Conservation (phyloP, 805 yeast species). For the Wickerhamomyces chambardii region DNA sequence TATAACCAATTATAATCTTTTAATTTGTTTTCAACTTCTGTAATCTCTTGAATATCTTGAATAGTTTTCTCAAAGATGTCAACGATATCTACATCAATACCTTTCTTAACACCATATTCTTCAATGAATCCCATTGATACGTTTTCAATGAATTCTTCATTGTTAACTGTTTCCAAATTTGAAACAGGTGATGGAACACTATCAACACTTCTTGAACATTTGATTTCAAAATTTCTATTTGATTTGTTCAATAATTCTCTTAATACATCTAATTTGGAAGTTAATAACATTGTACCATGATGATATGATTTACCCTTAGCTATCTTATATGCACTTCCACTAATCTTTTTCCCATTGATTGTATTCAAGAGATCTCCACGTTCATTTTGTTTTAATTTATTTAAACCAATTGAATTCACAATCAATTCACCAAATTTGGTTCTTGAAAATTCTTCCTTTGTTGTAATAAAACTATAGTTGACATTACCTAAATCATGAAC, state of each 20-base stretch:
- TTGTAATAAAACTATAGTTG: conserved; percentile 75
- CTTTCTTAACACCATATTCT: conserved; percentile 16
- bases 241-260: conserved; percentile 48
- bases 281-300: conserved; percentile 90
- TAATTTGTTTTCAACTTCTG: conserved; percentile 28
- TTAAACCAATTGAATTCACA: conserved; percentile 20
- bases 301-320: conserved; percentile 80
- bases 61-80: conserved; percentile 15
- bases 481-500: conserved; percentile 89
- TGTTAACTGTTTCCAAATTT: conserved; percentile 40
- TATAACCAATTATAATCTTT: conserved; percentile 65
- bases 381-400: conserved; percentile 42
- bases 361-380: conserved; percentile 72
- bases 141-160: conserved; percentile 33
- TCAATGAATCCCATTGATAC: conserved; percentile 20
- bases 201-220: conserved; percentile 41
- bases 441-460: conserved; percentile 57
- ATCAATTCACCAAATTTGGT: conserved; percentile 26
- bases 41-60: conserved; percentile 20
- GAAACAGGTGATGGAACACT: conserved; percentile 78
- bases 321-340: conserved; percentile 91
- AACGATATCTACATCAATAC: conserved; percentile 16
- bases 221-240: conserved; percentile 29
- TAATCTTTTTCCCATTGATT: conserved; percentile 45
- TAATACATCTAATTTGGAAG: conserved; percentile 52